A percentile compares a stretch with the other conserved stretches of the same genome.
These are phyloP conservation scores for Capsicum baccatum DNA, from an alignment of 257 asterid species.

Conservation along the genomic window DNA sequence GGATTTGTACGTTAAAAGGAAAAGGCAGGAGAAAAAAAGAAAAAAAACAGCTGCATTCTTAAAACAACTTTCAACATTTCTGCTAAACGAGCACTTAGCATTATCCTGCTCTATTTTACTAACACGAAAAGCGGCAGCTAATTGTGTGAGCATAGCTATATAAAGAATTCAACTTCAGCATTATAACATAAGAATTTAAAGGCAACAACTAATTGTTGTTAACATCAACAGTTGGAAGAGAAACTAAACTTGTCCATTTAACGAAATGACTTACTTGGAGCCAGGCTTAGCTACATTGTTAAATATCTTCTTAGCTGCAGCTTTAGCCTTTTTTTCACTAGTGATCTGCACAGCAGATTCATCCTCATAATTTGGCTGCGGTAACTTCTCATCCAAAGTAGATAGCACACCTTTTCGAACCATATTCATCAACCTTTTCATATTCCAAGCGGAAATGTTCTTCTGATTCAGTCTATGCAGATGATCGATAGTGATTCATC, in stretches of 20 bases:
- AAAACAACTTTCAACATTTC: not conserved
- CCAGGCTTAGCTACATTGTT: constrained; percentile 73
- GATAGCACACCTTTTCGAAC: constrained; percentile 74
- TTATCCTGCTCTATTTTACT: not conserved
- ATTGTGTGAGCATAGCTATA: not conserved
- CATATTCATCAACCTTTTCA: constrained; percentile 82
- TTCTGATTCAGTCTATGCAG: constrained; percentile 66
- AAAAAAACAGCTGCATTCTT: no score
- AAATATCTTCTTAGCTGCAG: constrained; percentile 85
- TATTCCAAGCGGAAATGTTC: constrained; percentile 90
- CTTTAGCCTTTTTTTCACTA: constrained; percentile 72
- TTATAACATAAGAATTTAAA: not conserved
- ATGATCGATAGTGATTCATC: constrained; percentile 65
- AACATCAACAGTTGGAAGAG: not conserved
- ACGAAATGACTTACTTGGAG: constrained; percentile 55
- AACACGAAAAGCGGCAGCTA: not conserved
- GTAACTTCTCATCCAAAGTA: constrained; percentile 73
- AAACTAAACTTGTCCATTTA: not conserved
- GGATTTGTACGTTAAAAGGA: no score
- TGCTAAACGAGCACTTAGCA: not conserved
- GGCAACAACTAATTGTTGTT: not conserved
- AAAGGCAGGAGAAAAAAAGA: no score
- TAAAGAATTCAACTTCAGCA: not conserved
- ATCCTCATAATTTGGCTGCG: constrained; percentile 56
- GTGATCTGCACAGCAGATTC: constrained; percentile 71